Evolutionary conservation across 2,329 filamentous ascomycete genomes (phyloP).

Genomic region (Sporothrix pseudoabietina): DNA sequence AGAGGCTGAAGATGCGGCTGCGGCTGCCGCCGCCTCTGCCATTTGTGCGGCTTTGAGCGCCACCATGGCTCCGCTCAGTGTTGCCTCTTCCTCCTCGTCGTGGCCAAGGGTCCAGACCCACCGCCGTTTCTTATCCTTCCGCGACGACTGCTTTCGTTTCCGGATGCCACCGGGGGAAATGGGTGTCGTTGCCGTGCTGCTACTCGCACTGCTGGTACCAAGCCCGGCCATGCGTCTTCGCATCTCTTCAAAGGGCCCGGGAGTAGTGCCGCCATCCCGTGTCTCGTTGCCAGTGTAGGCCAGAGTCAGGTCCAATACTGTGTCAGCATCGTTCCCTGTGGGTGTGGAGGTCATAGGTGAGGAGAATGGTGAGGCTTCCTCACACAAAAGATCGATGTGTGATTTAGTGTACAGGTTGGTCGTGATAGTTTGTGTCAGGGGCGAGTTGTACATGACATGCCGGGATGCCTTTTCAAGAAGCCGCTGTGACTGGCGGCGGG

Average conservation of each 20-base stretch:
- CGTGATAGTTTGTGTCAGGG: constrained; percentile 64
- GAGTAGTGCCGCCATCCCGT: constrained; percentile 63
- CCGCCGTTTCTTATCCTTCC: constrained; percentile 64
- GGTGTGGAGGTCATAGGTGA: constrained; percentile 41
- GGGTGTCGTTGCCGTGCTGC: constrained; percentile 36
- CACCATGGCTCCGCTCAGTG: constrained; percentile 41
- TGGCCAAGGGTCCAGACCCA: constrained; percentile 69
- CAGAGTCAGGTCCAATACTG: constrained; percentile 52
- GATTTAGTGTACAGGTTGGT: constrained; percentile 64
- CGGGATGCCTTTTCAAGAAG: constrained; percentile 58
- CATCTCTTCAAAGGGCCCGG: constrained; percentile 66
- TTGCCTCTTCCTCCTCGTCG: constrained; percentile 51
- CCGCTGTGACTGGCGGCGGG: constrained; percentile 56
- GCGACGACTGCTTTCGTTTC: constrained; percentile 56
- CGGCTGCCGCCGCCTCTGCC: constrained; percentile 26
- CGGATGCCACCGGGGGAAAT: constrained; percentile 46
- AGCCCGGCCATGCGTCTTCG: constrained; percentile 58
- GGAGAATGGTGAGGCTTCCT: constrained; percentile 57
- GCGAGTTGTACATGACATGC: constrained; percentile 64
- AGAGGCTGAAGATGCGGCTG: not conserved
- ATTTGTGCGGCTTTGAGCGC: constrained; percentile 36
- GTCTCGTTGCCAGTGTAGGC: constrained; percentile 58
- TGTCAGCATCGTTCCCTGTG: constrained; percentile 44
- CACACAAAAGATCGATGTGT: constrained; percentile 63
- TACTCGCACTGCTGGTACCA: constrained; percentile 47